phyloP scores from a whole-genome alignment of 2,329 filamentous ascomycete species.

The Trichocomaceae sp. region DNA sequence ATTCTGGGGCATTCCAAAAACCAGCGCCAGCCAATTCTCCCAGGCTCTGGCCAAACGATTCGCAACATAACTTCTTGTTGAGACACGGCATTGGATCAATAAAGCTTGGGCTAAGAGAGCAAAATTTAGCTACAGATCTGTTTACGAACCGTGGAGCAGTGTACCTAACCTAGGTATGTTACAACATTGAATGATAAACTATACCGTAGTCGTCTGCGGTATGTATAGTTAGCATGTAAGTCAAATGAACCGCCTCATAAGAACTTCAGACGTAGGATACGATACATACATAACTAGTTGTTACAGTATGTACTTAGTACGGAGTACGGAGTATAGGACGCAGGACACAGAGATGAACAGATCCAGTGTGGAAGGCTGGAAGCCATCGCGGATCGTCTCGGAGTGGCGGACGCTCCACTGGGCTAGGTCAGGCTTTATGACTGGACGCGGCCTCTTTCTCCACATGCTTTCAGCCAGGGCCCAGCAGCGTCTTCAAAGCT shows the following conservation, averaged over 20 bases:
- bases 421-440: not conserved
- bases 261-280: not conserved
- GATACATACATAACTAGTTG: too few relatives aligned
- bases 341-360: not conserved
- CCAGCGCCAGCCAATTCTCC: not conserved
- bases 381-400: not conserved
- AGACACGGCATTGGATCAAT: not conserved
- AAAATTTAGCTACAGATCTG: not conserved
- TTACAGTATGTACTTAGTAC: too few relatives aligned
- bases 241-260: not conserved
- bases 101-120: not conserved
- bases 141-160: not conserved
- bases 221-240: not conserved
- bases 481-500: not conserved
- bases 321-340: too few relatives aligned
- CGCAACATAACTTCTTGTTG: not conserved
- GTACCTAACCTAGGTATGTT: not conserved
- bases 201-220: not conserved
- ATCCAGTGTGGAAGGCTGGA: not conserved
- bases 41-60: not conserved
- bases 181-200: not conserved
- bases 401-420: not conserved
- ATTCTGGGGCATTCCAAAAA: not conserved
- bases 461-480: not conserved
- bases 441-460: too few relatives aligned